Conservation (phyloP, 441 rosid genomes). For the Pelargonium citronellum region DNA sequence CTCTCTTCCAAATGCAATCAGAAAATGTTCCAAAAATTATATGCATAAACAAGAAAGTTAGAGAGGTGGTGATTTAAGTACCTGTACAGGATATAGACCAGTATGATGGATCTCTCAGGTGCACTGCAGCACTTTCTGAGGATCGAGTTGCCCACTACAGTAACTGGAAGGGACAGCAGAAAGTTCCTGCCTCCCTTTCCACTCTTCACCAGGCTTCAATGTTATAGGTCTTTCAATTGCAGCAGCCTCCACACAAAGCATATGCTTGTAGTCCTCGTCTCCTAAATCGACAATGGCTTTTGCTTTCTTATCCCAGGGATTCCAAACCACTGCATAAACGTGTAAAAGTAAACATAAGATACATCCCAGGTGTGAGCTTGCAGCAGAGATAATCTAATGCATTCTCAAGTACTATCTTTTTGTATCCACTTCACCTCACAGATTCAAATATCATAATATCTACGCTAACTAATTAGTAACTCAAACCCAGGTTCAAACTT, state of each 20-base stretch:
- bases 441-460: no score
- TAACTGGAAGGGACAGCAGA: conserved; percentile 84
- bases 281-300: conserved; percentile 77
- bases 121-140: conserved; percentile 52
- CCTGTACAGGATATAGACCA: conserved; percentile 29
- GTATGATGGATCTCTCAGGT: conserved; percentile 26
- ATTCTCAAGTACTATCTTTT: no score
- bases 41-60: background rate
- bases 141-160: conserved; percentile 91
- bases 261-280: conserved; percentile 85
- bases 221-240: conserved; percentile 73
- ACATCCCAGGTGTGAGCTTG: no score
- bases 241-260: conserved; percentile 87
- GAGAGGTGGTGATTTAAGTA: conserved; percentile 18
- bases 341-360: no score
- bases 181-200: conserved; percentile 87
- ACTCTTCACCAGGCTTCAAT: conserved; percentile 85
- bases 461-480: no score
- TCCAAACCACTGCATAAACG: conserved; percentile 72
- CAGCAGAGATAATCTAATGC: no score
- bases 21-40: background rate
- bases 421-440: no score
- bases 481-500: no score
- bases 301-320: conserved; percentile 92
- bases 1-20: no score